Conservation (phyloP, 2,329 filamentous ascomycete genomes). For the Xylariaceae sp. region DNA sequence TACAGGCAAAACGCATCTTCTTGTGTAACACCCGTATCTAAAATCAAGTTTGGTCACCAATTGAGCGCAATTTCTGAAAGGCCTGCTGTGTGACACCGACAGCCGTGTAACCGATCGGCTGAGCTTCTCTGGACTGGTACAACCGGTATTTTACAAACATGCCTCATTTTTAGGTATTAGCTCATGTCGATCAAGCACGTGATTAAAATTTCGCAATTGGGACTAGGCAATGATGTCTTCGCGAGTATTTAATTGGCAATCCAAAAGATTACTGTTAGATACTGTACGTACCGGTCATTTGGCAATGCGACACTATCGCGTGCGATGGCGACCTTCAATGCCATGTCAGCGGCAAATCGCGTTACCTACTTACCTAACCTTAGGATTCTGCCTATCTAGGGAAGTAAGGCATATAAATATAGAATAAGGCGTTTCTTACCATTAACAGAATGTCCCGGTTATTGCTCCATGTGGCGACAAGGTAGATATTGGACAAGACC, state of each 20-base stretch:
- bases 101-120: slow-evolving; percentile 26
- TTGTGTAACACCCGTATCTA: no score
- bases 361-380: no score
- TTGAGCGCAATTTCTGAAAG: no score
- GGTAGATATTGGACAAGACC: no score
- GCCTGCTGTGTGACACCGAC: slow-evolving; percentile 22
- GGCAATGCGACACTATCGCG: slow-evolving; percentile 30
- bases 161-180: slow-evolving; percentile 3
- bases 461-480: no score
- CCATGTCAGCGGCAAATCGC: neutral
- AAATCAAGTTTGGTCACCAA: no score
- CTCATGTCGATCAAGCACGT: slow-evolving; percentile 1
- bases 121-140: no score
- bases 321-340: slow-evolving; percentile 29
- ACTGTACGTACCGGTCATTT: slow-evolving; percentile 15
- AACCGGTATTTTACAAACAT: no score
- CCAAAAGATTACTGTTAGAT: neutral
- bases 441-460: no score
- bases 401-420: neutral
- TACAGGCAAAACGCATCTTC: neutral
- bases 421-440: neutral
- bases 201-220: slow-evolving; percentile 4
- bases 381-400: no score
- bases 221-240: neutral
- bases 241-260: neutral